Evolutionary conservation across 2,329 filamentous ascomycete genomes (phyloP).

Genomic region (Colletotrichum endophyticum): DNA sequence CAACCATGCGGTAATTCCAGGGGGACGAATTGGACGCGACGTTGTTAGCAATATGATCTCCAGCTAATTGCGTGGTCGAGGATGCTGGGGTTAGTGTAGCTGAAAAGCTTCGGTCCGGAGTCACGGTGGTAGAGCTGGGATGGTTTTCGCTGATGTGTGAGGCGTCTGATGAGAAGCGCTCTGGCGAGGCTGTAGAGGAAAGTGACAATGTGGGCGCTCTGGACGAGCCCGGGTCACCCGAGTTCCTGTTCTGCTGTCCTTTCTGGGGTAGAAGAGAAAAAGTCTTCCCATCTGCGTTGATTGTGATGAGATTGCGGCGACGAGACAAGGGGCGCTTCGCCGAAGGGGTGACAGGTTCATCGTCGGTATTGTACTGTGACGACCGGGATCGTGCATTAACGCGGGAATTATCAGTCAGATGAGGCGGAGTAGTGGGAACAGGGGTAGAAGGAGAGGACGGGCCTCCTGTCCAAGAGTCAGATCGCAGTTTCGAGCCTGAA

Average conservation of each 20-base stretch:
- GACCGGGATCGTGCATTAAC: conserved; percentile 39
- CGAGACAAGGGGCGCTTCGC: conserved; percentile 39
- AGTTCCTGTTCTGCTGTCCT: not conserved
- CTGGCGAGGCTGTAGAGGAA: conserved; percentile 55
- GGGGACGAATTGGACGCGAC: conserved; percentile 38
- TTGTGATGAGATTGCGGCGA: conserved; percentile 50
- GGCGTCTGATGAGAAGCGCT: conserved; percentile 50
- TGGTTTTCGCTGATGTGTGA: conserved; percentile 47
- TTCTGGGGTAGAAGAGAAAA: conserved; percentile 54
- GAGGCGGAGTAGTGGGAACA: conserved; percentile 39
- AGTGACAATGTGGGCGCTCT: conserved; percentile 48
- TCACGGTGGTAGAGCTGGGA: conserved; percentile 50
- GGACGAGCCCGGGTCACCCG: conserved; percentile 25
- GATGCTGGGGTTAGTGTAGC: conserved; percentile 35
- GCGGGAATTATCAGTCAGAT: conserved; percentile 41
- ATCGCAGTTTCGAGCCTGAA: conserved; percentile 50
- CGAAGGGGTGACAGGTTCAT: conserved; percentile 24
- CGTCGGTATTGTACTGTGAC: conserved; percentile 14
- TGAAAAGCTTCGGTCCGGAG: conserved; percentile 49
- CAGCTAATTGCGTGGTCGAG: conserved; percentile 37
- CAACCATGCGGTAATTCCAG: conserved; percentile 60
- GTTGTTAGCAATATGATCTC: conserved; percentile 31
- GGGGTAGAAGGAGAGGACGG: conserved; percentile 39
- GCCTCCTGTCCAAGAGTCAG: conserved; percentile 34
- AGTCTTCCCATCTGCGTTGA: conserved; percentile 60